phyloP scores from a whole-genome alignment of 2,329 filamentous ascomycete species.

The Aureobasidium subglaciale region DNA sequence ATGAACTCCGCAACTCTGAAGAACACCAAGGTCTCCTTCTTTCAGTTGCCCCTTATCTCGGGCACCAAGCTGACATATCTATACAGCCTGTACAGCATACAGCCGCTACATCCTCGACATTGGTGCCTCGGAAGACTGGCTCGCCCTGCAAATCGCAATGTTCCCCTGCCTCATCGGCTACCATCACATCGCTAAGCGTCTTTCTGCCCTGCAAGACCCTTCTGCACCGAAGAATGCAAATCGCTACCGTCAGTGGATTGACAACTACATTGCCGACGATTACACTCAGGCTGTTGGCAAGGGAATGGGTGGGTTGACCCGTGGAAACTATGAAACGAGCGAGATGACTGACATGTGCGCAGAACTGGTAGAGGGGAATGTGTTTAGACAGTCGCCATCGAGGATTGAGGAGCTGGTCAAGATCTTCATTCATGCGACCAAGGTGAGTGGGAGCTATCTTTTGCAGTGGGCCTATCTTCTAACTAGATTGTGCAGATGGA shows the following conservation, averaged over 20 bases:
- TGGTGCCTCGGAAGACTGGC: constrained; percentile 79
- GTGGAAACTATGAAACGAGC: neutral
- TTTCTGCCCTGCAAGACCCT: constrained; percentile 56
- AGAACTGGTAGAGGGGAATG: constrained; percentile 71
- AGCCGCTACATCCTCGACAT: constrained; percentile 82
- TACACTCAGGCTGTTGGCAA: constrained; percentile 65
- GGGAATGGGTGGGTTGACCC: constrained; percentile 54
- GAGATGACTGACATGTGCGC: neutral
- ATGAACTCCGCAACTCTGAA: constrained; percentile 64
- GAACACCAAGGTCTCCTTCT: constrained; percentile 52
- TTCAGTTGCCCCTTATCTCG: constrained; percentile 40
- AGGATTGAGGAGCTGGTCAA: constrained; percentile 74
- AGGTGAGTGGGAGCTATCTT: constrained; percentile 46
- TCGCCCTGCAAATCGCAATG: constrained; percentile 76
- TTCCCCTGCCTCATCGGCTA: constrained; percentile 90
- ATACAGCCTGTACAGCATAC: constrained; percentile 66
- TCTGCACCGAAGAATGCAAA: constrained; percentile 22
- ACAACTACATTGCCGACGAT: constrained; percentile 78
- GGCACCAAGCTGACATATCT: constrained; percentile 19
- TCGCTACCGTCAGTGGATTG: constrained; percentile 82
- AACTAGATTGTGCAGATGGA: constrained; percentile 50
- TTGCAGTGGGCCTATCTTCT: neutral
- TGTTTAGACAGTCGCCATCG: constrained; percentile 62
- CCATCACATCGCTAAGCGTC: constrained; percentile 65
- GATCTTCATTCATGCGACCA: constrained; percentile 83